Evolutionary conservation across 2,329 filamentous ascomycete species (phyloP).

Genomic region (Clonostachys chloroleuca): DNA sequence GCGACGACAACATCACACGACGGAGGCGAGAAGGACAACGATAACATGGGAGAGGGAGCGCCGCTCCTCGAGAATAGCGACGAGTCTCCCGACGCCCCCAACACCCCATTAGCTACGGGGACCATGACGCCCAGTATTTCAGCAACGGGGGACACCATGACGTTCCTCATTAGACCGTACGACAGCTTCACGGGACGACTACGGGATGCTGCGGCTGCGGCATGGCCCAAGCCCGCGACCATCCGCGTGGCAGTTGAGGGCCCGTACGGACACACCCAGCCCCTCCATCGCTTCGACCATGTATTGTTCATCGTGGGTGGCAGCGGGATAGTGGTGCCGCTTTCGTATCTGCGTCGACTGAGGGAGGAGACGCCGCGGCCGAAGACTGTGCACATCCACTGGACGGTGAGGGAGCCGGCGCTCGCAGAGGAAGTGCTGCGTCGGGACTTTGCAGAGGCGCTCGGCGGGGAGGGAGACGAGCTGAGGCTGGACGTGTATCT

Average conservation of each 20-base stretch:
- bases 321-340: conserved; percentile 35
- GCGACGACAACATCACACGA: conserved; percentile 14
- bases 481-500: background rate
- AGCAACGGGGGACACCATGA: conserved; percentile 15
- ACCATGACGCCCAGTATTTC: too few relatives aligned
- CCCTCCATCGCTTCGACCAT: conserved; percentile 28
- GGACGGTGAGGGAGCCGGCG: conserved; percentile 34
- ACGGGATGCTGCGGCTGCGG: conserved; percentile 15
- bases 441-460: conserved; percentile 19
- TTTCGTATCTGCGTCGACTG: conserved; percentile 27
- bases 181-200: conserved; percentile 36
- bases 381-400: conserved; percentile 25
- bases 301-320: conserved; percentile 39
- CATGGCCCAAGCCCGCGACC: conserved; percentile 13
- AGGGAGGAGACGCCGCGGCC: conserved; percentile 6
- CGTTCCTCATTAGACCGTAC: conserved; percentile 40
- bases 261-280: conserved; percentile 34
- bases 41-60: conserved; percentile 16
- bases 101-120: background rate
- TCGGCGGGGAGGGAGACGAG: conserved; percentile 8
- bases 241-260: conserved; percentile 36
- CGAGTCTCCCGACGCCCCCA: conserved; percentile 2
- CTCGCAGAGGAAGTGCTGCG: conserved; percentile 27
- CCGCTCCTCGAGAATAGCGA: conserved; percentile 19
- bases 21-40: background rate